These are phyloP conservation scores for Aspergillus novoparasiticus DNA, from an alignment of 2,329 filamentous ascomycete species.

Conservation along the genomic window DNA sequence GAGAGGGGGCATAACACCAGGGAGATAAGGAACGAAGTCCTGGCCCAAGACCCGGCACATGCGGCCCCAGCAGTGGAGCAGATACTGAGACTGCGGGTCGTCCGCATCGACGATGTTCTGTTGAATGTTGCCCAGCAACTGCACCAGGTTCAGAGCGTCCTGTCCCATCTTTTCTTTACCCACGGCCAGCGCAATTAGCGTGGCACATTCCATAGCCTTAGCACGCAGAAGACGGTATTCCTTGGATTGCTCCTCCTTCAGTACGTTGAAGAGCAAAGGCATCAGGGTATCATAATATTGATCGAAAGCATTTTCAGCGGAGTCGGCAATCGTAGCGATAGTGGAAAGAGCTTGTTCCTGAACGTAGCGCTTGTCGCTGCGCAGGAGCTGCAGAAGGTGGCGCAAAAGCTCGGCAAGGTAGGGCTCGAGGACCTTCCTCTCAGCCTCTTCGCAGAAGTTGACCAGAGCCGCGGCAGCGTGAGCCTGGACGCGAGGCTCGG, in stretches of 20 bases:
- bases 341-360: slow-evolving; percentile 97
- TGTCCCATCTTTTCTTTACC: slow-evolving; percentile 88
- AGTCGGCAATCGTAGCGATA: slow-evolving; percentile 98
- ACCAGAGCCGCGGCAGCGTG: slow-evolving; percentile 97
- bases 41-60: slow-evolving; percentile 93
- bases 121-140: slow-evolving; percentile 85
- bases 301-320: slow-evolving; percentile 88
- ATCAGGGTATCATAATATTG: slow-evolving; percentile 96
- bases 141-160: slow-evolving; percentile 84
- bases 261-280: slow-evolving; percentile 87
- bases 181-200: slow-evolving; percentile 88
- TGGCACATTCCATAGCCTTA: slow-evolving; percentile 99
- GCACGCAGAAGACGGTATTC: slow-evolving; percentile 88
- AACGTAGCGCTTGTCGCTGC: slow-evolving; percentile 91
- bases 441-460: slow-evolving; percentile 98
- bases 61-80: slow-evolving; percentile 98
- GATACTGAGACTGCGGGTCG: slow-evolving; percentile 93
- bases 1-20: slow-evolving; percentile 90
- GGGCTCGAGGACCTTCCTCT: slow-evolving; percentile 86
- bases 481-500: slow-evolving; percentile 91
- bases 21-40: slow-evolving; percentile 91
- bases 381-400: slow-evolving; percentile 82
- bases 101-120: slow-evolving; percentile 83
- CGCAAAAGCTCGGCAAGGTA: slow-evolving; percentile 87
- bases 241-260: slow-evolving; percentile 88